Percentiles rank a stretch among this genome's conserved stretches.
phyloP scores from a whole-genome alignment of 2,329 filamentous ascomycete species.

The Phoma sp. region DNA sequence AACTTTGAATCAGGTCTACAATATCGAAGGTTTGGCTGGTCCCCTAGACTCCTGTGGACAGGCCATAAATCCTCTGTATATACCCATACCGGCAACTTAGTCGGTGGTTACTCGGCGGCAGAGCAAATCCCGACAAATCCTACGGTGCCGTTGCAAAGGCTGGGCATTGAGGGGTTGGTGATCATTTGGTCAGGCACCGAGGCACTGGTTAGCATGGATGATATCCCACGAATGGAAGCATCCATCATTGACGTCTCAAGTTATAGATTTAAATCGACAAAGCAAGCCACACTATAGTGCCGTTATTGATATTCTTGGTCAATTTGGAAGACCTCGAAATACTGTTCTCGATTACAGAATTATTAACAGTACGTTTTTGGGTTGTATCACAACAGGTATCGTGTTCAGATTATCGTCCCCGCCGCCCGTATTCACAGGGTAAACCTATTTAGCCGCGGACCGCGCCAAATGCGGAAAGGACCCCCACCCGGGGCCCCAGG shows the following conservation, averaged over 20 bases:
- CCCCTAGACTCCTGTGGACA: background rate
- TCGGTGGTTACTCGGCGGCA: slow-evolving; percentile 10
- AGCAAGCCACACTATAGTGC: background rate
- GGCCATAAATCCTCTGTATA: background rate
- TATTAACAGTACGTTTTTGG: background rate
- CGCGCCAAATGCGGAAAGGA: slow-evolving; percentile 8
- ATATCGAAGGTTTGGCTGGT: background rate
- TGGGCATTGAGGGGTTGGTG: slow-evolving; percentile 34
- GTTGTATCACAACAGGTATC: background rate
- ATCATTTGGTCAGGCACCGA: background rate
- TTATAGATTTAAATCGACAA: background rate
- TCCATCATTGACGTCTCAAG: background rate
- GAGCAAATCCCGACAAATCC: slow-evolving; percentile 4
- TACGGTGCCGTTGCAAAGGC: slow-evolving; percentile 20
- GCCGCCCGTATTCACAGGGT: slow-evolving; percentile 2
- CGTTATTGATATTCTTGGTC: background rate
- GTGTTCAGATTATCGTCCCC: slow-evolving; percentile 7
- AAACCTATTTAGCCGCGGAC: slow-evolving; percentile 14
- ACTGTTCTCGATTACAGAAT: no score
- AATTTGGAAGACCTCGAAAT: no score
- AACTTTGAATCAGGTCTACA: background rate
- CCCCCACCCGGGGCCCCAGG: background rate
- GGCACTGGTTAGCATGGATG: background rate
- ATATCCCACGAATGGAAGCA: background rate
- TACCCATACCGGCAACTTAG: slow-evolving; percentile 5